Evolutionary conservation across 441 rosid species (phyloP), one percentile per base, ranked within the genome.

Genomic region (Manihot esculenta): DNA sequence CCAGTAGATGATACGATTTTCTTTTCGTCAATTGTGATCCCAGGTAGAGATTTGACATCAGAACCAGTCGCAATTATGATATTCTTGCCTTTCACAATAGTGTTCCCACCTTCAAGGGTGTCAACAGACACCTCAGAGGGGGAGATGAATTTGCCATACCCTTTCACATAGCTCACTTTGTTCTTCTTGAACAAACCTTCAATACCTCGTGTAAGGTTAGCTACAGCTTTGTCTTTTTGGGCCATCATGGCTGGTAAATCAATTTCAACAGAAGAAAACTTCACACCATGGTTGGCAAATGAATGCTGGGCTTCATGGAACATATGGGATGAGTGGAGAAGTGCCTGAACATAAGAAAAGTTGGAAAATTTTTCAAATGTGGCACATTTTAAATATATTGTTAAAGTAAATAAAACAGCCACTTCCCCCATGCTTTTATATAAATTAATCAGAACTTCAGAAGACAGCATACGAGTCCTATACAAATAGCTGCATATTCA

Each of bases 271-370:
- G 93, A 87, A 42, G 99, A 85, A 55, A 93, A 74, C 82, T 88
- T 93, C 66, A 95, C 96, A n/a, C 99, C 99, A 30, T 93, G 99
- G 73, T 42, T 71, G 38, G 98, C 89, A 23, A 95, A 95, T 30
- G 96, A 84, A 77, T 95, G 98, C 71, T 72, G 74, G 54, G 99
- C 98, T 82, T 95, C 96, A 68, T 93, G 98, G 79, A 78, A 95
- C 98, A 91, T 95, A 80, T 95, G 99, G 55, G 99, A 93, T 17
- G 99, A 95, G 85, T 95, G 99, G 74, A 95, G 96, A 76, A 93
- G 93, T 0, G 99, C 97, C 99, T 94, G 81, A 51, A 67, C 17
- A 38, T 27, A 38, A 44, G 15, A 62, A 30, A 17, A 65, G 48
- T 53, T 10, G 26, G 21, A 30, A 24, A 50, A 49, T 26, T 2